Evolutionary conservation across 1,139 yeast genomes (phyloP).

Genomic region (Chernovozyma sophiae-reginae): DNA sequence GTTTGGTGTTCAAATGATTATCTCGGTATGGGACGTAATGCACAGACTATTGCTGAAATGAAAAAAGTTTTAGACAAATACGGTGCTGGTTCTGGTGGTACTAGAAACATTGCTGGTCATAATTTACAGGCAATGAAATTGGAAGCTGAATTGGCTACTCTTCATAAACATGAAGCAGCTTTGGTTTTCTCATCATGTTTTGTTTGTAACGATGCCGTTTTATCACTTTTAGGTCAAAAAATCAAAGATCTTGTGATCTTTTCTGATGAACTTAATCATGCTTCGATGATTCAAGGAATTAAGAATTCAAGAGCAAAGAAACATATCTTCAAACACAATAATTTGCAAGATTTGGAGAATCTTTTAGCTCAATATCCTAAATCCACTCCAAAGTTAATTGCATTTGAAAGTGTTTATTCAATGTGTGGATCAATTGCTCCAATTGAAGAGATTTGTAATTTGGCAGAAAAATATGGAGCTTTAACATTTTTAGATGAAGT

Average conservation of each 20-base stretch:
- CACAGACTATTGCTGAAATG: conserved; percentile 70
- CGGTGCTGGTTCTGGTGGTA: conserved; percentile 99
- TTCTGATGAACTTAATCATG: conserved; percentile 91
- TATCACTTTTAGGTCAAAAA: conserved; percentile 86
- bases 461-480: conserved; percentile 97
- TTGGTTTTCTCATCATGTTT: conserved; percentile 92
- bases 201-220: conserved; percentile 96
- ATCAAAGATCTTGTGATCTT: conserved; percentile 86
- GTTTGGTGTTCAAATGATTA: conserved; percentile 99
- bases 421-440: conserved; percentile 99
- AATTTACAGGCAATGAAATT: conserved; percentile 80
- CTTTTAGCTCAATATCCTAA: conserved; percentile 76
- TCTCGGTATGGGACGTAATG: conserved; percentile 88
- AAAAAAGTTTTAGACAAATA: conserved; percentile 76
- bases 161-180: conserved; percentile 94
- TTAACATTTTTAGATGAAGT: conserved; percentile 96
- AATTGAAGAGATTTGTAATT: conserved; percentile 85
- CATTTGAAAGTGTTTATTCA: conserved; percentile 94
- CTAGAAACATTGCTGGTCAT: conserved; percentile 98
- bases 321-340: conserved; percentile 89
- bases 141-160: conserved; percentile 82
- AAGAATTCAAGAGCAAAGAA: conserved; percentile 85
- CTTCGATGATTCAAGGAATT: conserved; percentile 96
- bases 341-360: conserved; percentile 75
- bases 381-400: conserved; percentile 86